Percentiles rank a stretch among this genome's conserved stretches.
These are phyloP conservation scores for Priceomyces melissophilus DNA, from an alignment of 805 yeast genomes.

Conservation along the genomic window DNA sequence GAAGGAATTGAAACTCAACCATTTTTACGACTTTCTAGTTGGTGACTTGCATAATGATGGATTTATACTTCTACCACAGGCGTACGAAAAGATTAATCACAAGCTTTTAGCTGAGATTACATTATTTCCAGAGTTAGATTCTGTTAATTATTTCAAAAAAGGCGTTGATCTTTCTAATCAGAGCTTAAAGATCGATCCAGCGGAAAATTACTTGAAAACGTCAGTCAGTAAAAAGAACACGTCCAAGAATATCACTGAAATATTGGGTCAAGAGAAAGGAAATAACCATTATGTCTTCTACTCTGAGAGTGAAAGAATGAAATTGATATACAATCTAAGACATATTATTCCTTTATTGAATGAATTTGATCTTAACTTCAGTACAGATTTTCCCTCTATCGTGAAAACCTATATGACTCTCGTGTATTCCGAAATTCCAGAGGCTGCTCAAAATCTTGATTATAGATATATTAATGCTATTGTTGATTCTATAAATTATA, in stretches of 20 bases:
- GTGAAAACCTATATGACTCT: constrained; percentile 21
- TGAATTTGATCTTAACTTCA: constrained; percentile 24
- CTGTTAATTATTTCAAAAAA: background rate
- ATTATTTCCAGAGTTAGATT: constrained; percentile 17
- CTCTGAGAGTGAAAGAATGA: constrained; percentile 12
- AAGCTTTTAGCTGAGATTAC: constrained; percentile 11
- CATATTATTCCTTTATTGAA: constrained; percentile 22
- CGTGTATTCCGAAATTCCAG: constrained; percentile 19
- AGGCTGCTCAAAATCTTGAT: constrained; percentile 15
- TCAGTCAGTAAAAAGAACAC: background rate
- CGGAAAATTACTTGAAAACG: background rate
- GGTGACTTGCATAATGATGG: constrained; percentile 10
- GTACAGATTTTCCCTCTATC: constrained; percentile 17
- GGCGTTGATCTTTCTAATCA: background rate
- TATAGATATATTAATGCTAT: constrained; percentile 19
- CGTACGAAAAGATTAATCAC: constrained; percentile 10
- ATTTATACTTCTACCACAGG: constrained; percentile 13
- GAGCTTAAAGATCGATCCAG: background rate
- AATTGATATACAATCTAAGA: constrained; percentile 12
- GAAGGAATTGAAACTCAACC: constrained; percentile 16
- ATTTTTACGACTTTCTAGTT: constrained; percentile 16
- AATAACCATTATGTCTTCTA: constrained; percentile 1
- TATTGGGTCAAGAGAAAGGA: background rate
- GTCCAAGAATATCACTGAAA: background rate
- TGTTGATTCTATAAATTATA: constrained; percentile 15